These are phyloP conservation scores for Phytophthora cajani DNA, from an alignment of 352 stramenopile species.

Conservation along the genomic window DNA sequence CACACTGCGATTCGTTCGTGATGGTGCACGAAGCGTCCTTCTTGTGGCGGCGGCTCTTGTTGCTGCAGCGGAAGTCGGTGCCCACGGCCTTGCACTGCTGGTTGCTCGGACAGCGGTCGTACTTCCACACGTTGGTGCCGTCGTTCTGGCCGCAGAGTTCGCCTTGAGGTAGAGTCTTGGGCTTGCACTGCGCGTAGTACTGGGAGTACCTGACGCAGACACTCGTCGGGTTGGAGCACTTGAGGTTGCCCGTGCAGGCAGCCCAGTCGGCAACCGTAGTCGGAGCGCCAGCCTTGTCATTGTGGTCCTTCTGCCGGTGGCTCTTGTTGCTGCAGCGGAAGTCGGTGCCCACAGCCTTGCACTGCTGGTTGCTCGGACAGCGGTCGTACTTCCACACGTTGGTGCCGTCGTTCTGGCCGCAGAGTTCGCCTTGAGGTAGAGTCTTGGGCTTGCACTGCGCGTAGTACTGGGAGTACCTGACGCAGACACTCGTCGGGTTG, in stretches of 20 bases:
- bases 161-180: conserved; percentile 11
- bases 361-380: conserved; percentile 39
- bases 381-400: conserved; percentile 44
- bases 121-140: conserved; percentile 39
- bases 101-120: conserved; percentile 36
- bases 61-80: conserved; percentile 39
- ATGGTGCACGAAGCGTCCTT: conserved; percentile 22
- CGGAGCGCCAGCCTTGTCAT: too few species aligned
- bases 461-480: conserved; percentile 41
- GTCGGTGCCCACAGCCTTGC: conserved; percentile 23
- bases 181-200: conserved; percentile 48
- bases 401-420: conserved; percentile 42
- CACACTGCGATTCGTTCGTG: conserved; percentile 27
- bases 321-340: conserved; percentile 40
- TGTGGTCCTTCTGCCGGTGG: conserved; percentile 22
- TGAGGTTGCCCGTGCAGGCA: conserved; percentile 19
- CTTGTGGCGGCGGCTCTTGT: conserved; percentile 30
- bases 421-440: conserved; percentile 27
- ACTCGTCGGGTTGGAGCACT: conserved; percentile 15
- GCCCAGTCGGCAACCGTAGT: conserved; percentile 33
- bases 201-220: conserved; percentile 37
- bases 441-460: conserved; percentile 40
- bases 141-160: conserved; percentile 47
- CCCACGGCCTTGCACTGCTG: conserved; percentile 31
- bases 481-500: conserved; percentile 17